Base-by-base conservation (phyloP, 2,329 filamentous ascomycete genomes). In the Colletotrichum spinosum region DNA sequence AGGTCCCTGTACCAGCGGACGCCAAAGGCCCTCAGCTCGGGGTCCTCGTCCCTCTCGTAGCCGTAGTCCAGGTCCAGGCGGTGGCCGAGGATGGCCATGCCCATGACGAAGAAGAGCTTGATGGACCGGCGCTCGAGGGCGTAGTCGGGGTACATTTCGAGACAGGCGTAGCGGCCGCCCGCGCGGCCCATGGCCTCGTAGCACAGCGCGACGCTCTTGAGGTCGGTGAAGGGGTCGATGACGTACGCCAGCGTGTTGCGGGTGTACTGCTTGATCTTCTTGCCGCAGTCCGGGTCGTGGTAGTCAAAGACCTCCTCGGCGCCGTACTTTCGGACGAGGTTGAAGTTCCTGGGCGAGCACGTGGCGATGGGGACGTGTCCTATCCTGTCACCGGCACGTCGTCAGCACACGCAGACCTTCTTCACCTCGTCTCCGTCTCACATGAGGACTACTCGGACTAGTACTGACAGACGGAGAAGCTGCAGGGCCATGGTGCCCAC, bases 241-340 rank as follows among this genome's bases (percentile, higher is more conserved):
- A 71, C 77, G 52, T 77, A 77, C 0, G 59, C 60, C 2, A 84
- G 74, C 2, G 51, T 61, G 70, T 80, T 77, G 2, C 70, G 64
- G 1, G 81, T 83, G 66, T 78, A 77, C 3, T 55, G 64, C 1
- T 72, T 69, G 55, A 84, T 80, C 9, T 78, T 73, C 2, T 65
- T 68, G 12, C n/a, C 63, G 42, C 57, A 68, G 8, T 61, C 67
- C 11, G 67, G 50, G 10, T 65, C 68, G 51, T 39, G 57, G 34
- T 76, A 83, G 71, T 84, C 79, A 65, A 82, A 83, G 2, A 70
- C 75, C 9, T 70, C 68, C 6, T 76, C 77, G 0, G 81, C 81
- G 10, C 82, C 82, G 46, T 71, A 78, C 1, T 55, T 61, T 54
- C 74, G 70, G 13, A 78, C 78, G 1, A 83, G 72, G 6, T 74